Conservation (phyloP, 2,329 filamentous ascomycete genomes). For the Raffaelea albimanens region DNA sequence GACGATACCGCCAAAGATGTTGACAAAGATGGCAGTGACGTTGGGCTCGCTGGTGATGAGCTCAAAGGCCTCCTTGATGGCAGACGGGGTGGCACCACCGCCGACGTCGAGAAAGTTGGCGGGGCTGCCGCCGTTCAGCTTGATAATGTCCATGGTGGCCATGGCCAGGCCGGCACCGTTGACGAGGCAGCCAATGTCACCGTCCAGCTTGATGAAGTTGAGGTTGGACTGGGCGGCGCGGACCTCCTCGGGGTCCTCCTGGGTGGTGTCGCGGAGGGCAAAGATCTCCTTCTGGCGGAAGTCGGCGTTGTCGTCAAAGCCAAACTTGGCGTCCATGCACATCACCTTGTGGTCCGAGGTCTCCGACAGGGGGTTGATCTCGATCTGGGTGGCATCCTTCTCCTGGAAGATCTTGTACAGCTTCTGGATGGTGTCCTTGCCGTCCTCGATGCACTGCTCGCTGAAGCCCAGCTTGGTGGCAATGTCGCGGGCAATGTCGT, state of each 20-base stretch:
- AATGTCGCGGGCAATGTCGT: constrained; percentile 86
- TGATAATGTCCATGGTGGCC: constrained; percentile 99
- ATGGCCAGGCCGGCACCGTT: constrained; percentile 98
- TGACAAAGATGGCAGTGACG: constrained; percentile 98
- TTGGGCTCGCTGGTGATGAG: constrained; percentile 98
- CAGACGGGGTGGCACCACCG: constrained; percentile 90
- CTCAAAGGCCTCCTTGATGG: constrained; percentile 96
- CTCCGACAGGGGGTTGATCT: constrained; percentile 98
- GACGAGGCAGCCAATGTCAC: constrained; percentile 97
- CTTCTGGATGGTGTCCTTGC: constrained; percentile 95
- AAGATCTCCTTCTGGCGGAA: constrained; percentile 98
- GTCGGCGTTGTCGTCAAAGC: constrained; percentile 97
- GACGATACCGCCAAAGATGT: constrained; percentile 99
- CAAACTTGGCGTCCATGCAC: constrained; percentile 99
- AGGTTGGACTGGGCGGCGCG: constrained; percentile 89
- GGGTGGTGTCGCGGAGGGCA: constrained; percentile 82
- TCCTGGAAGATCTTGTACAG: constrained; percentile 98
- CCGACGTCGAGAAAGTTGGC: constrained; percentile 99
- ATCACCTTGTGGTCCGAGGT: constrained; percentile 97
- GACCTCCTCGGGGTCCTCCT: constrained; percentile 97
- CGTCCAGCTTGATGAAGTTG: constrained; percentile 99
- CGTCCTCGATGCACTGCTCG: constrained; percentile 92
- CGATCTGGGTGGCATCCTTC: constrained; percentile 97
- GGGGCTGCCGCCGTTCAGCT: constrained; percentile 91
- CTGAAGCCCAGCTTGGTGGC: constrained; percentile 92